phyloP scores from a whole-genome alignment of 768 basidiomycete genomes.

The Pleurotus pulmonarius region DNA sequence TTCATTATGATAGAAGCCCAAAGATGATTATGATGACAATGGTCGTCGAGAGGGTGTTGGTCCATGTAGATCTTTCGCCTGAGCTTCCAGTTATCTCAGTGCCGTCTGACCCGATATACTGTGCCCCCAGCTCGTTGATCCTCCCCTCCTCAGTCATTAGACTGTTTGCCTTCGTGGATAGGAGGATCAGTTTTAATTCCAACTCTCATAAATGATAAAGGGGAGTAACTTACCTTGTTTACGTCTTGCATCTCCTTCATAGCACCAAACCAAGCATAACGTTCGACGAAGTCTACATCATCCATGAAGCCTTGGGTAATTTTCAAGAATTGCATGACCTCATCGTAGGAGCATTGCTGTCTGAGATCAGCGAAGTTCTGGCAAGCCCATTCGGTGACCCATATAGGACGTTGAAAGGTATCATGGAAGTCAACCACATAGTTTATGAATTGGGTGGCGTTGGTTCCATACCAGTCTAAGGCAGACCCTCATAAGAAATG shows the following conservation, averaged over 20 bases:
- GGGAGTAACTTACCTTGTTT: constrained; percentile 33
- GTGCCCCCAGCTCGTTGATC: constrained; percentile 43
- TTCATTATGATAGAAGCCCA: no score
- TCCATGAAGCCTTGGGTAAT: constrained; percentile 54
- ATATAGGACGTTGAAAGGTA: constrained; percentile 49
- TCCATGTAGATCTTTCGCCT: no score
- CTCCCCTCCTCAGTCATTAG: constrained; percentile 38
- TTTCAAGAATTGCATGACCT: constrained; percentile 46
- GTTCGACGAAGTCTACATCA: constrained; percentile 44
- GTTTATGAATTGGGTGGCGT: constrained; percentile 41
- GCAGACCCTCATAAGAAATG: not conserved
- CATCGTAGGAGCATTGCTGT: constrained; percentile 41
- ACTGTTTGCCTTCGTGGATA: constrained; percentile 31
- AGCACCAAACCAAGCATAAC: constrained; percentile 62
- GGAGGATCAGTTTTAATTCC: not conserved
- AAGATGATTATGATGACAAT: no score
- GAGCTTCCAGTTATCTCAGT: not conserved
- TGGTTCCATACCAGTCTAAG: constrained; percentile 49
- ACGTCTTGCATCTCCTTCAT: constrained; percentile 47
- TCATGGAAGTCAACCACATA: constrained; percentile 47
- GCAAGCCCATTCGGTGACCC: constrained; percentile 63
- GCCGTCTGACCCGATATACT: constrained; percentile 35
- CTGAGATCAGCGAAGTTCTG: constrained; percentile 42
- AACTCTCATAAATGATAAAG: not conserved
- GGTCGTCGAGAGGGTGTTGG: no score